Percentiles rank a stretch among this genome's conserved stretches.
Evolutionary conservation across 352 stramenopile genomes (phyloP).

Genomic region (Globisporangium canariense): DNA sequence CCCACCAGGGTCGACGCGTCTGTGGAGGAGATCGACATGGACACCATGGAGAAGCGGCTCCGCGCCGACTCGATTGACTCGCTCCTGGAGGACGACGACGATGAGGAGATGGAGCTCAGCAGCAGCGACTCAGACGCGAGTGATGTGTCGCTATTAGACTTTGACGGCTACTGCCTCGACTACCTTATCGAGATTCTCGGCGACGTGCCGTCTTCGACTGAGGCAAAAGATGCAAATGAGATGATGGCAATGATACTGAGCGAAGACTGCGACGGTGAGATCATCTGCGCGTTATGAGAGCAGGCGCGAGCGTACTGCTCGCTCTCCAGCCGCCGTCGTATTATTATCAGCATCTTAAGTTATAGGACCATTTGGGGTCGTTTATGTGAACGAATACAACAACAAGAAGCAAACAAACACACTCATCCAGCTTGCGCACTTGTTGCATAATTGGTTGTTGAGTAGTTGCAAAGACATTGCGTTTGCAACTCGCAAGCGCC

Average conservation of each 20-base stretch:
- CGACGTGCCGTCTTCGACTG: neutral
- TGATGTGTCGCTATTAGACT: constrained; percentile 8
- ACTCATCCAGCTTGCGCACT: neutral
- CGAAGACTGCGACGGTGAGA: constrained; percentile 4
- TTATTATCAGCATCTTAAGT: neutral
- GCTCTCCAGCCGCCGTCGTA: neutral
- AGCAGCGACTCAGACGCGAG: constrained; percentile 4
- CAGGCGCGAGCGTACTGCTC: neutral
- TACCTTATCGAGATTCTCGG: constrained; percentile 16
- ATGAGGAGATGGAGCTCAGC: constrained; percentile 9
- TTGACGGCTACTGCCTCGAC: constrained; percentile 17
- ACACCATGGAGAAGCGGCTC: neutral
- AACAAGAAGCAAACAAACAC: neutral
- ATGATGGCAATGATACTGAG: neutral
- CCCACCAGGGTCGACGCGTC: constrained; percentile 6
- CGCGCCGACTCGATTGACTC: constrained; percentile 11
- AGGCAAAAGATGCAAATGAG: neutral
- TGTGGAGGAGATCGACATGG: constrained; percentile 3
- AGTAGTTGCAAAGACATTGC: neutral
- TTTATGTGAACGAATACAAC: neutral
- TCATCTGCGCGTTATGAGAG: constrained; percentile 11
- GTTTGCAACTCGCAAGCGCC: no score
- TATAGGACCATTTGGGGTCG: neutral
- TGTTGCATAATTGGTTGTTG: neutral
- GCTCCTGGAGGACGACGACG: constrained; percentile 2